Evolutionary conservation across 2,329 filamentous ascomycete genomes (phyloP).

Genomic region (Cercospora zeae-maydis): DNA sequence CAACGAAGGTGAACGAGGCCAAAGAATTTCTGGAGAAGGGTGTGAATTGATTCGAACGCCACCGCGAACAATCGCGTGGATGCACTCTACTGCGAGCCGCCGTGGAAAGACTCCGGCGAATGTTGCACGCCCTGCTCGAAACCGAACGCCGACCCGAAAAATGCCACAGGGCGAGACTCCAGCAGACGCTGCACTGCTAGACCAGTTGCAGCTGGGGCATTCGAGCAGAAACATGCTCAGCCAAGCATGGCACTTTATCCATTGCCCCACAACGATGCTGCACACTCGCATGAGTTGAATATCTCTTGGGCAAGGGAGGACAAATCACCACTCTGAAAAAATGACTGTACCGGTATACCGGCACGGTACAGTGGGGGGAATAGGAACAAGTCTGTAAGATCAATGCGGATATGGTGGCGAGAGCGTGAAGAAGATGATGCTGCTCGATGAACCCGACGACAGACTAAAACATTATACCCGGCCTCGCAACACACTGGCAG

Average conservation of each 20-base stretch:
- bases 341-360: no score
- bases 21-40: conserved; percentile 90
- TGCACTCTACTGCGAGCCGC: background rate
- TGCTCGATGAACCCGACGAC: background rate
- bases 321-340: conserved; percentile 1
- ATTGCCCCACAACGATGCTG: background rate
- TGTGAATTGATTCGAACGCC: background rate
- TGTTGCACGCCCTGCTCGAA: background rate
- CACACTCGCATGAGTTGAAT: background rate
- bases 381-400: background rate
- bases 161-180: background rate
- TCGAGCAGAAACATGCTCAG: background rate
- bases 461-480: background rate
- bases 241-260: background rate
- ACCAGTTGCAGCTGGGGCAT: background rate
- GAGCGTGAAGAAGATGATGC: background rate
- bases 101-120: background rate
- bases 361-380: background rate
- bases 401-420: background rate
- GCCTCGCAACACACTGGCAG: background rate
- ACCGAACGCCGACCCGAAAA: background rate
- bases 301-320: background rate
- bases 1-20: conserved; percentile 97
- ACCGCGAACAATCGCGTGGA: background rate
- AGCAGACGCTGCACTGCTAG: background rate